Conservation (phyloP, 2,329 filamentous ascomycete species). For the Lachnellula willkommii region DNA sequence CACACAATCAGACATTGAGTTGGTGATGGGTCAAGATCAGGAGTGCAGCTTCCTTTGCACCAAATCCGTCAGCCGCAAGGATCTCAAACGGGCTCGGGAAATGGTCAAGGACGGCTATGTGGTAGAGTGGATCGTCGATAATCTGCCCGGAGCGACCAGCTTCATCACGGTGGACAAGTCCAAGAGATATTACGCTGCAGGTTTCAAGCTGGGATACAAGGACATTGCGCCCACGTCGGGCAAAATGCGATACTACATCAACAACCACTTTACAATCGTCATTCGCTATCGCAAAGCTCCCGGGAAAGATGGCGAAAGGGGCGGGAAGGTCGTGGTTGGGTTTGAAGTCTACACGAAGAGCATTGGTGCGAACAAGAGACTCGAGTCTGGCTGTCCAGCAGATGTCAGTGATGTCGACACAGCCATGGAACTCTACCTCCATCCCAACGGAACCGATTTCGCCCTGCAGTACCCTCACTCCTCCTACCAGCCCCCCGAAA, state of each 20-base stretch:
- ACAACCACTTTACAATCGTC: slow-evolving; percentile 85
- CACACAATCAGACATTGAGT: slow-evolving; percentile 74
- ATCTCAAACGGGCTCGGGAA: slow-evolving; percentile 62
- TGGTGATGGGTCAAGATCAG: slow-evolving; percentile 70
- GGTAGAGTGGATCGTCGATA: slow-evolving; percentile 92
- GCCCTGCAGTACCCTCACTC: slow-evolving; percentile 50
- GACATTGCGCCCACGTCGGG: slow-evolving; percentile 57
- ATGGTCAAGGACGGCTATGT: slow-evolving; percentile 76
- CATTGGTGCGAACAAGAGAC: slow-evolving; percentile 56
- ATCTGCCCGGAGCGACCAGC: slow-evolving; percentile 80
- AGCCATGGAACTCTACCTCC: slow-evolving; percentile 64
- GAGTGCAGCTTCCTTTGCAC: slow-evolving; percentile 70
- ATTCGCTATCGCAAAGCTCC: slow-evolving; percentile 71
- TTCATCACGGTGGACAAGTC: slow-evolving; percentile 82
- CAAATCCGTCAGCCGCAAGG: slow-evolving; percentile 56
- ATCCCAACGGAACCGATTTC: slow-evolving; percentile 54
- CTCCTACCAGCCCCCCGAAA: slow-evolving; percentile 51
- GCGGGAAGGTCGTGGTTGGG: slow-evolving; percentile 75
- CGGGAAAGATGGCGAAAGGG: slow-evolving; percentile 60
- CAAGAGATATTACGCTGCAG: slow-evolving; percentile 81
- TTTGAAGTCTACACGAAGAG: slow-evolving; percentile 91
- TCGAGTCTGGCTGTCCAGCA: slow-evolving; percentile 60
- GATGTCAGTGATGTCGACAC: slow-evolving; percentile 59
- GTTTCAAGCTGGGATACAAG: slow-evolving; percentile 81
- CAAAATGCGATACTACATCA: slow-evolving; percentile 65